Percentiles rank a stretch among this genome's conserved stretches.
Evolutionary conservation across 257 asterid genomes (phyloP).

Genomic region (Capsicum pubescens): DNA sequence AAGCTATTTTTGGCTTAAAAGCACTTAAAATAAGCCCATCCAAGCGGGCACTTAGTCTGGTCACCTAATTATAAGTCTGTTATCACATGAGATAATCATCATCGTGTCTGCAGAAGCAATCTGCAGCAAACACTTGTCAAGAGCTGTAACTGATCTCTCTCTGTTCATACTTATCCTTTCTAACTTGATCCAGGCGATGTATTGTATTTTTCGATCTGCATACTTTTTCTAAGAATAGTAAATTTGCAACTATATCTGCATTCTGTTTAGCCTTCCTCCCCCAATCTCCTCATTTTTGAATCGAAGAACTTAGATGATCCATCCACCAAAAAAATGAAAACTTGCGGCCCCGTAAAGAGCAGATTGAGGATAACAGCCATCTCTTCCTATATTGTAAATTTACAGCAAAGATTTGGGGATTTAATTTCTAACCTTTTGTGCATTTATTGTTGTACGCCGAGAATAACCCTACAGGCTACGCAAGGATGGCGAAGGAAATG

Average conservation of each 20-base stretch:
- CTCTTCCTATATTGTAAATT: conserved; percentile 9
- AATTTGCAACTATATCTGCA: background rate
- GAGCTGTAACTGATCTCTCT: conserved; percentile 8
- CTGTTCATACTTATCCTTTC: conserved; percentile 16
- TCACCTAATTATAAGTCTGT: conserved; percentile 6
- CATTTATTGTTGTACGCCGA: background rate
- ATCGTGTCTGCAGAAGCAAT: conserved; percentile 5
- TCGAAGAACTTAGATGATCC: conserved; percentile 13
- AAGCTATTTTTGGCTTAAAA: too few species aligned
- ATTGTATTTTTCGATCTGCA: background rate
- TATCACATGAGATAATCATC: conserved; percentile 11
- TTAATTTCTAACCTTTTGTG: background rate
- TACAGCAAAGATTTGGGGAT: background rate
- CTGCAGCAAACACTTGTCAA: background rate
- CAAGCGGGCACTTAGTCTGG: background rate
- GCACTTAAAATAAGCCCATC: too few species aligned
- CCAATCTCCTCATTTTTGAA: conserved; percentile 5
- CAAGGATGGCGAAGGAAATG: conserved; percentile 8
- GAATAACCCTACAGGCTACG: background rate
- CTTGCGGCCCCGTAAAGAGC: background rate
- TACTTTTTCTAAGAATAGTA: background rate
- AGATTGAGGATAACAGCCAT: background rate
- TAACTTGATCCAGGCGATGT: conserved; percentile 9
- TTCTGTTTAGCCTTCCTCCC: conserved; percentile 8
- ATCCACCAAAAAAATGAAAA: conserved; percentile 8